Evolutionary conservation across 305 asterid species (phyloP), one percentile per base, ranked within the genome.

Genomic region (Fraxinus sp.): DNA sequence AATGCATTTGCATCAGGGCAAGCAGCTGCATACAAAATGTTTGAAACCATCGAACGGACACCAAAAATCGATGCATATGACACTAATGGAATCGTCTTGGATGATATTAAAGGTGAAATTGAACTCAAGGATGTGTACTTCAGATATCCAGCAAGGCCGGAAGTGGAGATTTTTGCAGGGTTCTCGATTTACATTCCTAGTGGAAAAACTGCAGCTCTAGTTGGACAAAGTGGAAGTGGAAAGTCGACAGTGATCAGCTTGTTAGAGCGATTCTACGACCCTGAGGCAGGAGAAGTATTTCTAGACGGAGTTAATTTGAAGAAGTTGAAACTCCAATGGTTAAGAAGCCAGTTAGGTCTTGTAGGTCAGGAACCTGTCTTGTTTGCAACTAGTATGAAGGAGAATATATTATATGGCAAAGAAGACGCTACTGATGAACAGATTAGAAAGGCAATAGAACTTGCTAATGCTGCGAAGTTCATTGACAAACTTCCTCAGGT

Each of bases 381-480:
- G 89, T 93, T 93, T 81, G 91, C 90, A 4, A 90, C 95, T 9
- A 86, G 87, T 2, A 88, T 93, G 4, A 89, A 84, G 87, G 98
- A 92, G 82, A 93, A 93, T 57, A 90, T 93, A 75, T 62, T 83
- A 28, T 92, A 92, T 30, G 97, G 94, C 7, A 95, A 93, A 81
- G 90, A 85, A 83, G 82, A 88, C 87, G 98, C 98, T 20, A 89
- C 89, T 1, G 91, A 90, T 30, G 87, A 88, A 9, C 97, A 95
- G 87, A 89, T 95, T 55, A 87, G 95, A 83, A 84, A 83, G 59
- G 92, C 98, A 4, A 89, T 90, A 52, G 91, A 90, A 73, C 97
- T 88, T 43, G 97, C 98, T 70, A 95, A 95, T 91, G 98, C 98
- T 84, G 95, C 97, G 35, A 93, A 89, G 80, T 93, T 95, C 85